Evolutionary conservation across 768 basidiomycete species (phyloP).

Genomic region (Lepiota venenata): DNA sequence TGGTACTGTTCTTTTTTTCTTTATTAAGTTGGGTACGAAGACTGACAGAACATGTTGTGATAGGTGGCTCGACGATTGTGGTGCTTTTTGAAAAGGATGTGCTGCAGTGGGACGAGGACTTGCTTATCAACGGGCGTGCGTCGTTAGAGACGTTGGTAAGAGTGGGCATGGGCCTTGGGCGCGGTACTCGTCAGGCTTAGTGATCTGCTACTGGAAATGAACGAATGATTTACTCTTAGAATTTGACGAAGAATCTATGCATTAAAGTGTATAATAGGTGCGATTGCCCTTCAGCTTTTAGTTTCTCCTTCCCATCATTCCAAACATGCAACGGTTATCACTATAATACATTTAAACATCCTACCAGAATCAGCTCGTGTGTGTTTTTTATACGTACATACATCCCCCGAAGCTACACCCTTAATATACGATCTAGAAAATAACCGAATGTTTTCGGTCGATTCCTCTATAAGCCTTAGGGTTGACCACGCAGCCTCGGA

Average conservation of each 20-base stretch:
- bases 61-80: conserved; percentile 92
- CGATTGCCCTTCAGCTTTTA: background rate
- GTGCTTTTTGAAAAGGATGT: conserved; percentile 82
- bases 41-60: background rate
- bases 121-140: conserved; percentile 79
- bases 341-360: no score
- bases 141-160: conserved; percentile 89
- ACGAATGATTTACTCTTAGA: background rate
- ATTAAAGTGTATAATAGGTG: background rate
- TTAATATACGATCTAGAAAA: no score
- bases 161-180: conserved; percentile 83
- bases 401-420: no score
- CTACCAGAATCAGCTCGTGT: no score
- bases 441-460: no score
- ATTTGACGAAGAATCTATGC: no score
- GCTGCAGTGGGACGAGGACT: conserved; percentile 90
- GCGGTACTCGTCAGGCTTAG: conserved; percentile 6
- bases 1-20: conserved; percentile 47
- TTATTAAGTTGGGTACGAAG: background rate
- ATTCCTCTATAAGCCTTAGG: no score
- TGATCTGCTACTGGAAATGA: background rate
- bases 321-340: no score
- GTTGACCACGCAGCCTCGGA: no score
- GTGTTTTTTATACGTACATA: no score
- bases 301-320: no score